Evolutionary conservation across 163 green algal genomes (phyloP).

Genomic region (Chlorella variabilis): DNA sequence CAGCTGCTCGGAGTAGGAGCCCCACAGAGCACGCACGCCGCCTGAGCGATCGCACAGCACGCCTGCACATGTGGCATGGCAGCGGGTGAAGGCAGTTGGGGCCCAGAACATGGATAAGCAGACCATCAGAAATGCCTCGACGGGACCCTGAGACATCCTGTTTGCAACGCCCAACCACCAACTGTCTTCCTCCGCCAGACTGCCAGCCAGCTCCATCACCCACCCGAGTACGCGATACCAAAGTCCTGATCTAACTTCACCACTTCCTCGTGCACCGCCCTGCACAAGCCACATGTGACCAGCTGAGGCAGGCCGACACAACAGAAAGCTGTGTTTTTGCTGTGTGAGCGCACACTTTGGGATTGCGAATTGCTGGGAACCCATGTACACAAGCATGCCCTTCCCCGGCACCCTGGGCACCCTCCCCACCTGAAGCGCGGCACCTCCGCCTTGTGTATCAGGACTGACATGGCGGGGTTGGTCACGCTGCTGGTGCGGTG

Average conservation of each 20-base stretch:
- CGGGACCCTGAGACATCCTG: no score
- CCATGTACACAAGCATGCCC: no score
- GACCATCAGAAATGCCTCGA: no score
- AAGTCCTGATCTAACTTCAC: conserved; percentile 81
- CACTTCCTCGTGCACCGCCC: conserved; percentile 92
- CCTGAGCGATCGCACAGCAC: conserved; percentile 79
- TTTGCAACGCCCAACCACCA: not conserved
- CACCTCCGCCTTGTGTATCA: conserved; percentile 73
- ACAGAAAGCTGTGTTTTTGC: no score
- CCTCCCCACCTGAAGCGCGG: conserved; percentile 75
- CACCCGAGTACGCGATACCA: conserved; percentile 47
- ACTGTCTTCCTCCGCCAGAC: no score
- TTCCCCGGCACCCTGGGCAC: no score
- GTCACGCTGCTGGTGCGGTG: conserved; percentile 78
- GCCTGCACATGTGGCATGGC: conserved; percentile 78
- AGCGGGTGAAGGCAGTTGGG: no score
- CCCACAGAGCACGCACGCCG: conserved; percentile 82
- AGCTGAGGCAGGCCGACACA: not conserved
- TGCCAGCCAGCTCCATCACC: not conserved
- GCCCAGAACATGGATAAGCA: no score
- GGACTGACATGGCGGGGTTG: conserved; percentile 68
- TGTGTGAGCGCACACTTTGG: no score
- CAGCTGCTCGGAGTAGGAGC: conserved; percentile 83
- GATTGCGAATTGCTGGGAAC: no score
- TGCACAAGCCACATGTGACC: conserved; percentile 45